A percentile compares a stretch with the other conserved stretches of the same genome.
These are phyloP conservation scores for Globisporangium paroecandrum DNA, from an alignment of 352 stramenopile species.

Conservation along the genomic window DNA sequence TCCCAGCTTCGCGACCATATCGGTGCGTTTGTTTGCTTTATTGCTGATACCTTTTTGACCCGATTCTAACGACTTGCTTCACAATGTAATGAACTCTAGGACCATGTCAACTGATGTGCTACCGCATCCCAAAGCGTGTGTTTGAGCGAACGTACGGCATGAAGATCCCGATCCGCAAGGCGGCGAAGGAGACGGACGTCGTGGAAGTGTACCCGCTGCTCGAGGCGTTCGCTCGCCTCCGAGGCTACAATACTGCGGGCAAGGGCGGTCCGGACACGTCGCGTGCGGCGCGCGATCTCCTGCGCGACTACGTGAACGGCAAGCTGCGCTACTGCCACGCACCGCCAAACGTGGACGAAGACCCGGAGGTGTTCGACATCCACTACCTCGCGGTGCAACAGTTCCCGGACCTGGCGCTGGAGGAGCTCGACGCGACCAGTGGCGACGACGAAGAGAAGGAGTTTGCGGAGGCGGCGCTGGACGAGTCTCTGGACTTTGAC, in stretches of 20 bases:
- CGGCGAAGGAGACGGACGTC: constrained; percentile 64
- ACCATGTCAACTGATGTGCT: constrained; percentile 93
- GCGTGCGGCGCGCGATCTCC: constrained; percentile 91
- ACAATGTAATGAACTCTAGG: not conserved
- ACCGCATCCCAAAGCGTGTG: constrained; percentile 93
- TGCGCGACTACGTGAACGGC: constrained; percentile 98
- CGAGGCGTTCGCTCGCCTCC: constrained; percentile 76
- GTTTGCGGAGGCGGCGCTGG: constrained; percentile 21
- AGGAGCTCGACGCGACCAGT: constrained; percentile 15
- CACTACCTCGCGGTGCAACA: constrained; percentile 52
- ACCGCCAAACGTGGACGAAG: constrained; percentile 64
- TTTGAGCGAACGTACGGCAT: constrained; percentile 98
- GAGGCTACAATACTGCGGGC: constrained; percentile 91
- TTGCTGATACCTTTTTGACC: not conserved
- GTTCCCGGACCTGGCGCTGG: constrained; percentile 47
- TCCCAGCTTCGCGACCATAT: constrained; percentile 97
- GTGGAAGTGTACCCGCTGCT: constrained; percentile 80
- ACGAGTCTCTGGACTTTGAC: constrained; percentile 66
- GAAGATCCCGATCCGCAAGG: constrained; percentile 74
- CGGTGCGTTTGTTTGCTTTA: constrained; percentile 17
- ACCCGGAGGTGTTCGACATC: constrained; percentile 71
- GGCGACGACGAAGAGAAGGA: constrained; percentile 18
- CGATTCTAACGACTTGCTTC: not conserved
- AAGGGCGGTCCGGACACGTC: constrained; percentile 95
- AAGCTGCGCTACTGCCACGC: constrained; percentile 97